These are phyloP conservation scores for Fusarium sp. DNA, from an alignment of 2,329 filamentous ascomycete species.

Conservation along the genomic window DNA sequence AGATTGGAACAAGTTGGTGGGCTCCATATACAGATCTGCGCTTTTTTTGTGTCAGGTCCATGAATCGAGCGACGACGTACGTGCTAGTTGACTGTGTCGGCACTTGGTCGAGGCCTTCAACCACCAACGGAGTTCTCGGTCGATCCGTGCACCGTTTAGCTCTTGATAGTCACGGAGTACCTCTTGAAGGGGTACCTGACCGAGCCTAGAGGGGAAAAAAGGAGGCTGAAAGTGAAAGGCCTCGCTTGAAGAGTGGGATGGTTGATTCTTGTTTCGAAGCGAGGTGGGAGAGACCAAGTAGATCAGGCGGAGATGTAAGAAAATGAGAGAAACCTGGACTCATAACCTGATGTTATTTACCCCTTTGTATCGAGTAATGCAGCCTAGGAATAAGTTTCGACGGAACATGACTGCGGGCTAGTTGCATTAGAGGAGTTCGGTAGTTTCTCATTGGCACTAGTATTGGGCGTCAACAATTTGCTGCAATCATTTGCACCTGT, in stretches of 20 bases:
- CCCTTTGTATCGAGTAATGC: slow-evolving; percentile 34
- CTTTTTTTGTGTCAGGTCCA: slow-evolving; percentile 15
- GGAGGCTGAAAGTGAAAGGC: slow-evolving; percentile 39
- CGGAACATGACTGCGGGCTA: slow-evolving; percentile 22
- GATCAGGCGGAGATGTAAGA: slow-evolving; percentile 7
- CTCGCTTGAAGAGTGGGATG: slow-evolving; percentile 33
- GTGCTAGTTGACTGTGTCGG: slow-evolving; percentile 31
- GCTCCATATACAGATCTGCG: background rate
- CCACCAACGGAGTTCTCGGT: slow-evolving; percentile 18
- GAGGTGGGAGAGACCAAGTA: slow-evolving; percentile 23
- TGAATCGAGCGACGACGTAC: slow-evolving; percentile 9
- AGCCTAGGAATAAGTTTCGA: slow-evolving; percentile 16
- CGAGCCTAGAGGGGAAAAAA: slow-evolving; percentile 28
- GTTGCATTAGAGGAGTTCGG: slow-evolving; percentile 18
- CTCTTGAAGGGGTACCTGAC: slow-evolving; percentile 32
- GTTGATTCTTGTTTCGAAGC: slow-evolving; percentile 23
- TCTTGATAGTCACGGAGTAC: slow-evolving; percentile 21
- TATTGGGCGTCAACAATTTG: slow-evolving; percentile 20
- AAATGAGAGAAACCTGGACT: slow-evolving; percentile 4
- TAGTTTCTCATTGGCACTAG: slow-evolving; percentile 24
- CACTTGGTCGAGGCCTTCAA: slow-evolving; percentile 36
- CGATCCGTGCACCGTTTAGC: slow-evolving; percentile 39
- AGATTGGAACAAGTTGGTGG: slow-evolving; percentile 1
- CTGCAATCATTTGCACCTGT: slow-evolving; percentile 24
- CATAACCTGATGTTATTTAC: slow-evolving; percentile 19